Conservation (phyloP, 495 filamentous ascomycete genomes). For the Aspergillus panamensis region DNA sequence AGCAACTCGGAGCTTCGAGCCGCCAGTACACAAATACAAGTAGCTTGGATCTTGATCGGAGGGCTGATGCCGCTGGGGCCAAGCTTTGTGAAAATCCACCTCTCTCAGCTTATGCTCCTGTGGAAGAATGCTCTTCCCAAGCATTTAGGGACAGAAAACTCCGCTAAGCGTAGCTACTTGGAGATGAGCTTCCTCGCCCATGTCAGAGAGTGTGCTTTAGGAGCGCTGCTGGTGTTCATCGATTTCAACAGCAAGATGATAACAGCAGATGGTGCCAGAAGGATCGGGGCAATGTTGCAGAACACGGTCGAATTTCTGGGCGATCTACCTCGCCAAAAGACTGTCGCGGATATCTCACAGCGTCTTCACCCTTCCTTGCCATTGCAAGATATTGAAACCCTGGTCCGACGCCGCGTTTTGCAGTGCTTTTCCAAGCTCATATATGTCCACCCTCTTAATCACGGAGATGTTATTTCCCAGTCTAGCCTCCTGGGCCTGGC, state of each 20-base stretch:
- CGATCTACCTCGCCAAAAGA: slow-evolving; percentile 76
- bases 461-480: slow-evolving; percentile 80
- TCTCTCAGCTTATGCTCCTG: slow-evolving; percentile 89
- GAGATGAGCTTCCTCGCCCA: slow-evolving; percentile 93
- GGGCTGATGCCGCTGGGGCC: slow-evolving; percentile 95
- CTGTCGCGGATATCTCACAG: slow-evolving; percentile 81
- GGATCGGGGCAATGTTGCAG: slow-evolving; percentile 91
- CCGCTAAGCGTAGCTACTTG: slow-evolving; percentile 70
- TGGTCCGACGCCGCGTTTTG: slow-evolving; percentile 88
- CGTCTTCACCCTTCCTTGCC: slow-evolving; percentile 83
- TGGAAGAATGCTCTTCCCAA: slow-evolving; percentile 98
- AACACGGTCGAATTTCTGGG: slow-evolving; percentile 87
- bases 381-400: slow-evolving; percentile 84
- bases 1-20: slow-evolving; percentile 86
- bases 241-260: slow-evolving; percentile 90
- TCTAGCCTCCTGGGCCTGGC: slow-evolving; percentile 92
- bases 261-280: slow-evolving; percentile 90
- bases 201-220: slow-evolving; percentile 90
- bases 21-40: slow-evolving; percentile 91
- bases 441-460: slow-evolving; percentile 73
- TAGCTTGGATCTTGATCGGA: slow-evolving; percentile 96
- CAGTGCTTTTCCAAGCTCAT: slow-evolving; percentile 93
- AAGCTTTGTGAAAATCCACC: slow-evolving; percentile 98
- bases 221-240: slow-evolving; percentile 87
- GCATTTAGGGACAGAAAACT: slow-evolving; percentile 86